Base-by-base conservation (phyloP, 768 basidiomycete species). In the Filobasidium wieringae region DNA sequence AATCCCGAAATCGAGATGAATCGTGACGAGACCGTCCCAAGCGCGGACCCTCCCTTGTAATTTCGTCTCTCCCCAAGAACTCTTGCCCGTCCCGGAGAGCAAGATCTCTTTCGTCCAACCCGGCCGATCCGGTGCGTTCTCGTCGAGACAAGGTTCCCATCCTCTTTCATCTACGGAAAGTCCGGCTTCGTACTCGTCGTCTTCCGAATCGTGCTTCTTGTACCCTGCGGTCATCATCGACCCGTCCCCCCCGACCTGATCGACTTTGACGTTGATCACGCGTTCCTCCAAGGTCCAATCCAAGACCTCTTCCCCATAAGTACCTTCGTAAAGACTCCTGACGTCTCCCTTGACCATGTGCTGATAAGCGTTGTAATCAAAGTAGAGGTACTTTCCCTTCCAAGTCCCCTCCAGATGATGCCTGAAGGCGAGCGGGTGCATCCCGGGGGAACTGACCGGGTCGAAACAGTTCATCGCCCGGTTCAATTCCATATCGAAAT, bases 21-120 rank as follows among this genome's bases (percentile, higher is more conserved):
- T 49, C 0, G 60, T 68, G 7, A 73, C 64, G 36, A 73, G 45
- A 2, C 72, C 72, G 54, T 73, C 72, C 72, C 72, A 73, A 7
- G 64, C 59, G 36, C 72, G 53, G 4, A 73, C 64, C 43, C 72
- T 52, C 1, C 72, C 72, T 40, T 67, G 61, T 1, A 71, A 52
- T 32, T 56, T 60, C 6, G 61, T 63, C 60, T 61, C 64, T 5
- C 72, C 72, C 72, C 70, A 71, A 29, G 55, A 58, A 31, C 64
- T 65, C 17, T 63, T 49, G 15, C 64, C 64, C 54, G 62, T 49
- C 12, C 50, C 72, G 47, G 61, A 60, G 11, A 73, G 49, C 26
- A 73, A 34, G 41, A 73, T 71, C 65, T 73, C 72, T 58, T 71
- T 71, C 7, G 72, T 71, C 72, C 72, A 73, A 3, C 72, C 72